phyloP scores from a whole-genome alignment of 2,329 filamentous ascomycete species.

The Colletotrichum simmondsii region DNA sequence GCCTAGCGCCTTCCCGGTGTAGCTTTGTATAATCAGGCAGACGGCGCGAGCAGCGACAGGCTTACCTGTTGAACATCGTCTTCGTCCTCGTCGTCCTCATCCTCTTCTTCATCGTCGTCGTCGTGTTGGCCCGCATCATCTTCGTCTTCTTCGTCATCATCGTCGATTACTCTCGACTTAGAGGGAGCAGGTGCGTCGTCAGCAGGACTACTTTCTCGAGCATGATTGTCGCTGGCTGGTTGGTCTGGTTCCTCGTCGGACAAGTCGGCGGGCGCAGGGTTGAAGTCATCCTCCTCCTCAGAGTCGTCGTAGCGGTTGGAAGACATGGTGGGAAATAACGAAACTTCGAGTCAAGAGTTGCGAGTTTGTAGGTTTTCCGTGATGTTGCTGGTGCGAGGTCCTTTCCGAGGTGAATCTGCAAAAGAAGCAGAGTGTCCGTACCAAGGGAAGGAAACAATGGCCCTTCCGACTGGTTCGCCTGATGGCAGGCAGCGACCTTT shows the following conservation, averaged over 20 bases:
- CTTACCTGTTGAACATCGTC: constrained; percentile 75
- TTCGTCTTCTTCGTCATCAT: constrained; percentile 54
- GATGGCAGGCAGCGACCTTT: not conserved
- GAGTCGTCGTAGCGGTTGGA: constrained; percentile 67
- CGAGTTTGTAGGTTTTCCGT: not conserved
- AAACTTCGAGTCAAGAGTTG: not conserved
- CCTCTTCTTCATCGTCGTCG: constrained; percentile 48
- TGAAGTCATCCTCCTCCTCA: constrained; percentile 90
- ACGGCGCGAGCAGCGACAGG: not conserved
- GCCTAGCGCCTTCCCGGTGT: not conserved
- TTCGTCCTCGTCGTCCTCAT: constrained; percentile 65
- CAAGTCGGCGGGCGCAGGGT: constrained; percentile 78
- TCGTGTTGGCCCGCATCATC: constrained; percentile 49
- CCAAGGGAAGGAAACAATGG: not conserved
- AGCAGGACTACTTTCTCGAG: constrained; percentile 48
- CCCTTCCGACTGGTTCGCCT: not conserved
- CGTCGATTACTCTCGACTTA: constrained; percentile 39
- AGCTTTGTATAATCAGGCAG: too few species aligned
- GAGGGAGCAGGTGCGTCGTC: constrained; percentile 48
- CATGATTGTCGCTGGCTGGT: constrained; percentile 51
- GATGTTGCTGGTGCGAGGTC: not conserved
- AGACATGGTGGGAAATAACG: constrained; percentile 53
- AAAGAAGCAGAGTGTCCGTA: not conserved
- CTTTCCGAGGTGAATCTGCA: not conserved
- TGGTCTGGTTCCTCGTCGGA: constrained; percentile 76